Evolutionary conservation across 2,329 filamentous ascomycete genomes (phyloP).

Genomic region (Fusarium decemcellulare): DNA sequence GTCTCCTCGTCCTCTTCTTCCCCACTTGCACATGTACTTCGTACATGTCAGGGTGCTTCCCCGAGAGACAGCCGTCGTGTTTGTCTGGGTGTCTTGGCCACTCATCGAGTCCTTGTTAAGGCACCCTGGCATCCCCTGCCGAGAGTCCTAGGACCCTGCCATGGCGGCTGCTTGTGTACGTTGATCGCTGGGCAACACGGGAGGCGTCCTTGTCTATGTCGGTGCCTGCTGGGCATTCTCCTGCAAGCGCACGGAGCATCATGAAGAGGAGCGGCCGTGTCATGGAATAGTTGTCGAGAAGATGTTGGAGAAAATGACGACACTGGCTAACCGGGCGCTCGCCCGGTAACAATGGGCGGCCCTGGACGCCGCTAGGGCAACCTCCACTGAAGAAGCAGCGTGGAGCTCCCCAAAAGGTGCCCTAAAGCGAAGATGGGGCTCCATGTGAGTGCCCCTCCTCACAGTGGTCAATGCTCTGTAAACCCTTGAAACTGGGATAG

Average conservation of each 20-base stretch:
- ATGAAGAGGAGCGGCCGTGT: background rate
- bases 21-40: slow-evolving; percentile 23
- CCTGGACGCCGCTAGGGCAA: slow-evolving; percentile 26
- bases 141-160: slow-evolving; percentile 26
- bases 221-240: slow-evolving; percentile 5
- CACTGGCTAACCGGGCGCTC: background rate
- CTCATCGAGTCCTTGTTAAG: slow-evolving; percentile 25
- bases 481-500: slow-evolving; percentile 10
- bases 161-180: slow-evolving; percentile 11
- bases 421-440: slow-evolving; percentile 17
- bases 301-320: slow-evolving; percentile 4
- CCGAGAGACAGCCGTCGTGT: slow-evolving; percentile 22
- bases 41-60: slow-evolving; percentile 33
- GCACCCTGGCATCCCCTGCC: slow-evolving; percentile 16
- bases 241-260: background rate
- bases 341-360: background rate
- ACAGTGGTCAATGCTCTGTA: slow-evolving; percentile 30
- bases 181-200: slow-evolving; percentile 15
- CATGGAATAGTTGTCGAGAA: background rate
- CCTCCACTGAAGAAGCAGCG: slow-evolving; percentile 43
- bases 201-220: slow-evolving; percentile 5
- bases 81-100: slow-evolving; percentile 4
- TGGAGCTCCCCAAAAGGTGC: slow-evolving; percentile 30
- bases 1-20: slow-evolving; percentile 20
- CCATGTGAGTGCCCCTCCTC: slow-evolving; percentile 2